phyloP scores from a whole-genome alignment of 768 basidiomycete species.

The Hortiboletus campestris region DNA sequence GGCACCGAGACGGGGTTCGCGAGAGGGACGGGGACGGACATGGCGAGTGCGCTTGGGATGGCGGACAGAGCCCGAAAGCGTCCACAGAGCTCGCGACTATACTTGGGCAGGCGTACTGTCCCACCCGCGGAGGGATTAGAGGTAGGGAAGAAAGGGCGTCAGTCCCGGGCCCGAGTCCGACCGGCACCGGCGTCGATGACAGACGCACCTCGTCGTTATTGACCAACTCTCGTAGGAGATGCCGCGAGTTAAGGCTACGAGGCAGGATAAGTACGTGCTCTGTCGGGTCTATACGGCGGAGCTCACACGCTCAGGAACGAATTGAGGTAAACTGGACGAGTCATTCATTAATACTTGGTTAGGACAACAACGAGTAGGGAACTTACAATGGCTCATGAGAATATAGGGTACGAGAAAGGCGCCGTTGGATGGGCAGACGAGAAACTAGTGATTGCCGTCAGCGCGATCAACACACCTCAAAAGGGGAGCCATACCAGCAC shows the following conservation, averaged over 20 bases:
- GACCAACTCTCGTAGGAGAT: constrained; percentile 27
- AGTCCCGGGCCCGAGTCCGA: background rate
- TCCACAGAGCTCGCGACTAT: constrained; percentile 24
- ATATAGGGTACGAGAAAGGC: constrained; percentile 37
- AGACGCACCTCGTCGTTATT: constrained; percentile 25
- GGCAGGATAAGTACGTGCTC: background rate
- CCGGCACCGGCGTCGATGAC: background rate
- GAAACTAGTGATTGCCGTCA: constrained; percentile 25
- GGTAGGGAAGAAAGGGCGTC: background rate
- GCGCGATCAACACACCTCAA: background rate
- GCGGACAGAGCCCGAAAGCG: constrained; percentile 13
- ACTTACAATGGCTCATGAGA: constrained; percentile 38
- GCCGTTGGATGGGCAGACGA: constrained; percentile 36
- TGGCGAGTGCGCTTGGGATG: constrained; percentile 5
- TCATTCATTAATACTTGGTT: background rate
- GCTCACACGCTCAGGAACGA: constrained; percentile 39
- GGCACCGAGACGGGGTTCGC: background rate
- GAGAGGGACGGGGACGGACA: constrained; percentile 13
- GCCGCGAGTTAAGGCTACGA: constrained; percentile 29
- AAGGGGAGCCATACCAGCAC: constrained; percentile 16
- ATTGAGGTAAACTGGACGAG: constrained; percentile 34
- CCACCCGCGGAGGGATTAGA: background rate
- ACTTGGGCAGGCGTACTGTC: constrained; percentile 25
- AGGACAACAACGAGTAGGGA: background rate
- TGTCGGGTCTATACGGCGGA: too few relatives aligned